Base-by-base conservation (phyloP, 371 early-diverging fungal genomes). In the Phascolomyces articulosus region DNA sequence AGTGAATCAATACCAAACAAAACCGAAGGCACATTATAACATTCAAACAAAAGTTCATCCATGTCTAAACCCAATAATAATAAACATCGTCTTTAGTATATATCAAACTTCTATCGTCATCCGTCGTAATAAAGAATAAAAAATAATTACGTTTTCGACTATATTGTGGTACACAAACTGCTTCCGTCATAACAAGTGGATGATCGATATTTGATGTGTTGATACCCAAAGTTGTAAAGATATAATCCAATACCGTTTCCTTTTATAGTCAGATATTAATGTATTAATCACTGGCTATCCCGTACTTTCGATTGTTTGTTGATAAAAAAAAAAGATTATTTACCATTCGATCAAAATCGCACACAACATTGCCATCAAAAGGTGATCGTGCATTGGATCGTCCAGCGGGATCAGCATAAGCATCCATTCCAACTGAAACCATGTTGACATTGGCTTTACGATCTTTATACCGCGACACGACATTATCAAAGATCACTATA, bases 21-120 rank as follows among this genome's bases (percentile, higher is more conserved):
- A 8, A 95, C 87, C 3, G 87, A 86, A 1, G 95, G 93, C 1
- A 89, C 87, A 34, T 73, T 73, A 70, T 95, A 96, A 34, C 87
- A 79, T 75, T 96, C 97, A 71, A 96, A 96, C 34, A 96, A 71
- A 0, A 96, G 74, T 68, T 96, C 97, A 0, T 89, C 86, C 85
- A 91, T 90, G 40, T 88, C 90, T 90, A 63, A 38, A 28, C 38
- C 31, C 15, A 18, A 23, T 60, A 29, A 16, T 16, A 41, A 41
- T 3, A 41, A 11, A 41, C 3, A 4, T 15, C 41, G 41, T 41
- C 41, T 41, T 41, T 41, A 4, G 9, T 3, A 8, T 41, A 10
- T 31, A 3, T 10, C 3, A 31, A 31, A 31, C 6, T 31, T 31
- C 3, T 31, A 11, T 34, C 11, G 34, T 34, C 11, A 34, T 34